These are phyloP conservation scores for Monosporascus sp. DNA, from an alignment of 2,329 filamentous ascomycete genomes.

Conservation along the genomic window DNA sequence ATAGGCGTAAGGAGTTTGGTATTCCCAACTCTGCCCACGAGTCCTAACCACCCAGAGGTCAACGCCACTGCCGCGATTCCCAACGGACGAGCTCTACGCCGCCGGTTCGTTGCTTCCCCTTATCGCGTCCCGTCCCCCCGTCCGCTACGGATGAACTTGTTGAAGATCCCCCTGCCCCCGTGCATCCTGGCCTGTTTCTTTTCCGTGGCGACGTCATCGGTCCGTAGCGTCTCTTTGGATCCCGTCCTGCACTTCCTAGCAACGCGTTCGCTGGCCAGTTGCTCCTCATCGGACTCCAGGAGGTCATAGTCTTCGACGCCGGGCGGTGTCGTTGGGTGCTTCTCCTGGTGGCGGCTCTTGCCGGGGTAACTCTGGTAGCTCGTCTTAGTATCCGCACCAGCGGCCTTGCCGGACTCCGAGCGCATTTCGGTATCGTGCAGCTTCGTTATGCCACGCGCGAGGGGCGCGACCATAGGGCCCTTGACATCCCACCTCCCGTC, in stretches of 20 bases:
- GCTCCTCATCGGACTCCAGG: slow-evolving; percentile 21
- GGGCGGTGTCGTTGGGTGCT: slow-evolving; percentile 5
- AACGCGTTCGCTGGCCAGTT: slow-evolving; percentile 4
- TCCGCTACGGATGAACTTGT: slow-evolving; percentile 20
- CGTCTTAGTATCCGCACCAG: slow-evolving; percentile 2
- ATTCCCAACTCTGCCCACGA: no score
- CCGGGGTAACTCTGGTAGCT: neutral
- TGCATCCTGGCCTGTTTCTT: slow-evolving; percentile 13
- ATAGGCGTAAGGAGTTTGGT: no score
- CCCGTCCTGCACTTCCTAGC: slow-evolving; percentile 6
- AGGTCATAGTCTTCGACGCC: slow-evolving; percentile 18
- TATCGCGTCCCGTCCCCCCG: slow-evolving; percentile 16
- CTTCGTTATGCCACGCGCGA: slow-evolving; percentile 42
- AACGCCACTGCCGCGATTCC: no score
- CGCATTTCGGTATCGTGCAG: slow-evolving; percentile 30
- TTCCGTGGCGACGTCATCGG: slow-evolving; percentile 6
- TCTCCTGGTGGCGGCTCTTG: neutral
- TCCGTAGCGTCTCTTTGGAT: neutral
- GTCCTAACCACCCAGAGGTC: no score
- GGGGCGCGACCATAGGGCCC: slow-evolving; percentile 43
- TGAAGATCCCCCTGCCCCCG: slow-evolving; percentile 15
- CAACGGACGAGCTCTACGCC: neutral
- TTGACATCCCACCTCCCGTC: slow-evolving; percentile 39
- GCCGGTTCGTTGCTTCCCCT: neutral
- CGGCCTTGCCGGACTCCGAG: neutral